These are phyloP conservation scores for Starmera dryadoides DNA, from an alignment of 805 yeast species.

Conservation along the genomic window DNA sequence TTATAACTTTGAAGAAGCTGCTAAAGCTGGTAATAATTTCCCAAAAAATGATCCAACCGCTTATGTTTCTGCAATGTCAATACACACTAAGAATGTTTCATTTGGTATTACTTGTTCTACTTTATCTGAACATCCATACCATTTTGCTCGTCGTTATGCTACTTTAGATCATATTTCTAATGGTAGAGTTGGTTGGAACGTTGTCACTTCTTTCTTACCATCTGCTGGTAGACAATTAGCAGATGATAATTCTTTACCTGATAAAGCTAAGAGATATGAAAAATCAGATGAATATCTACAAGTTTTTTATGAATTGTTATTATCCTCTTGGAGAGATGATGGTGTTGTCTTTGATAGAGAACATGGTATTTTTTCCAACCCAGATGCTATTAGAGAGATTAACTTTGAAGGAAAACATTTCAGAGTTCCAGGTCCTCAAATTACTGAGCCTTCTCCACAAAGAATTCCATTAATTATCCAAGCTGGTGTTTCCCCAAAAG, in stretches of 20 bases:
- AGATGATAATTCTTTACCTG: slow-evolving; percentile 27
- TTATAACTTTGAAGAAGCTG: slow-evolving; percentile 23
- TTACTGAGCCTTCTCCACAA: slow-evolving; percentile 34
- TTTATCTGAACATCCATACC: slow-evolving; percentile 33
- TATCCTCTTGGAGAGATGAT: slow-evolving; percentile 36
- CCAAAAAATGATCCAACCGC: slow-evolving; percentile 27
- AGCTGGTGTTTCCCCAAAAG: slow-evolving; percentile 35
- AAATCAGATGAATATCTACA: slow-evolving; percentile 33
- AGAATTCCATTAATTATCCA: slow-evolving; percentile 34
- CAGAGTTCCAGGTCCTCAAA: slow-evolving; percentile 32
- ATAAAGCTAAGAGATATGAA: slow-evolving; percentile 31
- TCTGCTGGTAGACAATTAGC: slow-evolving; percentile 32
- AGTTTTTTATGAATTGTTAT: slow-evolving; percentile 29
- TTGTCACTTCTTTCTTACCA: slow-evolving; percentile 34
- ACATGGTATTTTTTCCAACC: slow-evolving; percentile 26
- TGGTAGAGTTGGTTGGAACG: slow-evolving; percentile 38
- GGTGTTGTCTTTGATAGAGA: slow-evolving; percentile 16
- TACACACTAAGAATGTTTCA: slow-evolving; percentile 28
- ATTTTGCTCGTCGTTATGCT: slow-evolving; percentile 31
- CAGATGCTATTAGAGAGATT: slow-evolving; percentile 28
- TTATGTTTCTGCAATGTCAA: slow-evolving; percentile 27
- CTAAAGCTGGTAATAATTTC: slow-evolving; percentile 17
- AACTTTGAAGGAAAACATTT: slow-evolving; percentile 30
- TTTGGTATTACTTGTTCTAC: slow-evolving; percentile 35
- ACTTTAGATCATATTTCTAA: slow-evolving; percentile 34